phyloP scores from a whole-genome alignment of 768 basidiomycete species.

The Kwoniella newhampshirensis region DNA sequence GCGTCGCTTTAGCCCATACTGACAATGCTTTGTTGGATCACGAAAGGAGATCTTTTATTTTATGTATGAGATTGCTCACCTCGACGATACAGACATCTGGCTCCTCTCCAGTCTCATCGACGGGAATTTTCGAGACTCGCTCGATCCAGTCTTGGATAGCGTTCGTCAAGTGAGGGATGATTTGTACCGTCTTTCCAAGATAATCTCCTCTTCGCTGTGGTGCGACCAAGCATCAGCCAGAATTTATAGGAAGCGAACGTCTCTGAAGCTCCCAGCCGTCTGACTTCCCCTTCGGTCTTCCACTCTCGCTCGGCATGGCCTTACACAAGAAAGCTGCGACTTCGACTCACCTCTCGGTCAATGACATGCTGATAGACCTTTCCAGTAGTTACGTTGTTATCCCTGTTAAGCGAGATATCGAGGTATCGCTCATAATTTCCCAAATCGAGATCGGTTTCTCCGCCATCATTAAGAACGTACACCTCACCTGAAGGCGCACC shows the following conservation, averaged over 20 bases:
- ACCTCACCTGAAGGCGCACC: conserved; percentile 70
- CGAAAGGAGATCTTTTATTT: no score
- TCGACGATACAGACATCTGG: conserved; percentile 98
- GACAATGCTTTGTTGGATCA: no score
- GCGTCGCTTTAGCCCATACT: not conserved
- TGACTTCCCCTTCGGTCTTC: no score
- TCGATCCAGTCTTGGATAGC: conserved; percentile 99
- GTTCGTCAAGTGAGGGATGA: conserved; percentile 92
- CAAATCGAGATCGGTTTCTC: conserved; percentile 94
- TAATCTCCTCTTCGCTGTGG: conserved; percentile 62
- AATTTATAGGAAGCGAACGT: no score
- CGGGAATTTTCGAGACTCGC: conserved; percentile 87
- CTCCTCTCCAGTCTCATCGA: conserved; percentile 86
- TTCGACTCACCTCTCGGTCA: conserved; percentile 77
- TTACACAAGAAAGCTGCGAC: not conserved
- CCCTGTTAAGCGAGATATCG: conserved; percentile 85
- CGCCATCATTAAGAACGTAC: conserved; percentile 96
- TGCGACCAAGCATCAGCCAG: no score
- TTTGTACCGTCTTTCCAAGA: conserved; percentile 95
- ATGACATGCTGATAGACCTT: conserved; percentile 98
- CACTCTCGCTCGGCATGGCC: no score
- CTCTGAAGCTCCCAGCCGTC: no score
- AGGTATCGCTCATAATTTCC: conserved; percentile 99
- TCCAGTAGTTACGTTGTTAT: conserved; percentile 98
- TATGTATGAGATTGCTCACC: conserved; percentile 58